These are phyloP conservation scores for Chlorophyllum brunneum DNA, from an alignment of 768 basidiomycete species.

Conservation along the genomic window DNA sequence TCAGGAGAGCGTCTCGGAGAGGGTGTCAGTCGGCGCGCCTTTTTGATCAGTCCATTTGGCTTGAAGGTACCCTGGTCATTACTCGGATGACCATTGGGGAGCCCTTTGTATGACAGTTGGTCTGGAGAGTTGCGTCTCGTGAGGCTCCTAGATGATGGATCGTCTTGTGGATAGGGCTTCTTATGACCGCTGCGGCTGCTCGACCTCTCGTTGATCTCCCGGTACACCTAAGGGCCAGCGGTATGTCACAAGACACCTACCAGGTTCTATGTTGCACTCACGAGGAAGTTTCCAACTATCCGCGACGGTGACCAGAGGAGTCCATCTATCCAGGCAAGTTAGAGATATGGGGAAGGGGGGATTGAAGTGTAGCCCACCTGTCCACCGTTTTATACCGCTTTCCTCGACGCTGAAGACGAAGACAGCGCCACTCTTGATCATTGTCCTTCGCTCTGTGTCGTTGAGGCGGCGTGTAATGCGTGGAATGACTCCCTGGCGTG, in stretches of 20 bases:
- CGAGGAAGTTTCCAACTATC: conserved; percentile 82
- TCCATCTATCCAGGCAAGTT: conserved; percentile 36
- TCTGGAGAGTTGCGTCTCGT: conserved; percentile 39
- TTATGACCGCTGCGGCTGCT: conserved; percentile 50
- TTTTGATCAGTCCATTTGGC: conserved; percentile 75
- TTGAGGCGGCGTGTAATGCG: conserved; percentile 82
- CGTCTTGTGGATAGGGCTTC: conserved; percentile 49
- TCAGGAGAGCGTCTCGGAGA: not conserved
- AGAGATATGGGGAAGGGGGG: conserved; percentile 15
- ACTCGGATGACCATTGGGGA: conserved; percentile 27
- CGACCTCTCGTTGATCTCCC: conserved; percentile 71
- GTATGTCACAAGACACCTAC: not conserved
- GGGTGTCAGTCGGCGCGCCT: conserved; percentile 36
- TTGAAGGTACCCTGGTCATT: conserved; percentile 61
- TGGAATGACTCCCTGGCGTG: conserved; percentile 73
- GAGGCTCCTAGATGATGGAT: conserved; percentile 34
- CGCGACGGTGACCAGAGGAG: conserved; percentile 81
- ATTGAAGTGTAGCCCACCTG: conserved; percentile 39
- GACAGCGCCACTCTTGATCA: conserved; percentile 66
- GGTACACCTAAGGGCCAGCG: conserved; percentile 56
- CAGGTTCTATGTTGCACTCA: conserved; percentile 37
- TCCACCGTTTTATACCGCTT: conserved; percentile 87
- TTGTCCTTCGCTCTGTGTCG: conserved; percentile 68
- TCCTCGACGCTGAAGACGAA: conserved; percentile 89
- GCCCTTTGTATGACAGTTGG: conserved; percentile 30